A percentile compares a stretch with the other conserved stretches of the same genome.
These are phyloP conservation scores for Backusella circina DNA, from an alignment of 192 early-diverging fungal species.

Conservation along the genomic window DNA sequence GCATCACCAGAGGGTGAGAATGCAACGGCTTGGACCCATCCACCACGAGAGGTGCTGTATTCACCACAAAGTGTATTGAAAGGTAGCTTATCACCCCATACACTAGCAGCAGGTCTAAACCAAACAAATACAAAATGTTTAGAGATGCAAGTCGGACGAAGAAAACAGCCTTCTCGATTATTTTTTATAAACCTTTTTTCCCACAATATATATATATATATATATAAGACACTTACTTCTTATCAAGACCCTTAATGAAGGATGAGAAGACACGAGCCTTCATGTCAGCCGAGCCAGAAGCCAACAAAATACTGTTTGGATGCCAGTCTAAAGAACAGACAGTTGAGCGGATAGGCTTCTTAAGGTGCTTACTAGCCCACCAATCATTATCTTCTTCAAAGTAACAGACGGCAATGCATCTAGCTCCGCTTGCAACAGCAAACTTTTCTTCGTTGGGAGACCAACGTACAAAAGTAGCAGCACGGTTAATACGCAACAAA, in stretches of 20 bases:
- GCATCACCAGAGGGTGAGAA: conserved; percentile 89
- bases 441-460: conserved; percentile 97
- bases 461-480: conserved; percentile 93
- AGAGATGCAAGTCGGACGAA: too few relatives aligned
- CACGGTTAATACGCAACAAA: conserved; percentile 92
- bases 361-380: conserved; percentile 95
- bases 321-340: conserved; percentile 93
- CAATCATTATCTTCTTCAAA: conserved; percentile 96
- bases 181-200: neutral
- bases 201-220: too few relatives aligned
- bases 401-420: conserved; percentile 90
- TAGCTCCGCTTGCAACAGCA: conserved; percentile 92
- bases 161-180: too few relatives aligned
- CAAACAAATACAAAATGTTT: neutral
- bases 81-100: conserved; percentile 93
- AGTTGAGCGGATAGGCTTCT: conserved; percentile 89
- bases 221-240: conserved; percentile 52
- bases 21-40: conserved; percentile 91
- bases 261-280: conserved; percentile 95
- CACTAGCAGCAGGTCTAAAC: conserved; percentile 62
- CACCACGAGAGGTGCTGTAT: conserved; percentile 66
- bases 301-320: conserved; percentile 92
- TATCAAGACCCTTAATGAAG: conserved; percentile 91
- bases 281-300: conserved; percentile 84
- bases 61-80: conserved; percentile 93